Conservation (phyloP, 257 asterid species). For the Solanum paucissectum region DNA sequence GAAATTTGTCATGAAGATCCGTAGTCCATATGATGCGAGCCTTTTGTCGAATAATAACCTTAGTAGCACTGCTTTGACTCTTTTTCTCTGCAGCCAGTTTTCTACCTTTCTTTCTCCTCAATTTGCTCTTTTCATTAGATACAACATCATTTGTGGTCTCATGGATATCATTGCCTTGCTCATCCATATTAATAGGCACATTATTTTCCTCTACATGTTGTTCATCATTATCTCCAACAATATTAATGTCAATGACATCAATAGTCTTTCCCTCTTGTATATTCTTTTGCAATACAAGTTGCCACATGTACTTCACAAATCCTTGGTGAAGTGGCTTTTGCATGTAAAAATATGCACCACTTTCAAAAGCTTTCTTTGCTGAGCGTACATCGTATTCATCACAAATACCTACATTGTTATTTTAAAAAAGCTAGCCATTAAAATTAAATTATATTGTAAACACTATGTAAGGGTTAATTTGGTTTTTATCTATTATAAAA, state of each 20-base stretch:
- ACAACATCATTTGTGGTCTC: neutral
- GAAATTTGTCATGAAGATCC: constrained; percentile 10
- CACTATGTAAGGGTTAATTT: neutral
- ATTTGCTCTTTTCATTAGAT: neutral
- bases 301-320: neutral
- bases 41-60: no score
- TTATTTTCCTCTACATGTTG: neutral
- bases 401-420: neutral
- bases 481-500: neutral
- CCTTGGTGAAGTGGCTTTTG: neutral
- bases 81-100: neutral
- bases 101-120: neutral
- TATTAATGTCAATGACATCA: neutral
- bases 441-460: neutral
- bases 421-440: neutral
- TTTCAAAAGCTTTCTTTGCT: neutral
- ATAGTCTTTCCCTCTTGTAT: neutral
- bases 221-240: neutral
- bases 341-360: neutral
- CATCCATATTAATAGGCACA: neutral
- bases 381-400: neutral
- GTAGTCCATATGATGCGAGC: neutral
- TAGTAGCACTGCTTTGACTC: neutral
- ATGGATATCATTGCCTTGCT: neutral
- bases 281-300: neutral